Base-by-base conservation (phyloP, 257 asterid species). In the Cinchona pubescens region DNA sequence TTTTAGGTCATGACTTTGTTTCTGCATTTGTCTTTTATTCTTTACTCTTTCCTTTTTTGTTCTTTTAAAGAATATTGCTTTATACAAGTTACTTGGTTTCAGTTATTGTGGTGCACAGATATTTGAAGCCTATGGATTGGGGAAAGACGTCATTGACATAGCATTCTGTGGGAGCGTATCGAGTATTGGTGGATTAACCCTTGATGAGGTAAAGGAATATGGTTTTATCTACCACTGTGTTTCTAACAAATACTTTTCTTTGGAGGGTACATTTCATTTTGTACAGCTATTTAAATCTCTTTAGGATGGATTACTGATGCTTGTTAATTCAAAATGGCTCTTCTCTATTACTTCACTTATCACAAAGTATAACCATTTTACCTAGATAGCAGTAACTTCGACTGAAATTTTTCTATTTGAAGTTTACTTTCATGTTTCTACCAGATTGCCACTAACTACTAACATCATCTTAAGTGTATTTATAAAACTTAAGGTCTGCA, bases 21-120 rank as follows among this genome's bases (percentile, higher is more conserved):
- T 66, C 6, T 49, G n/a, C 29, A 45, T 34, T 49, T 49, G 23
- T 27, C 78, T 74, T 79, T 27, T 34, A 25, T 13, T 75, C 69
- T 72, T 72, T 80, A 13, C 65, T 56, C 73, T 75, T 25, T 61
- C 38, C 61, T 77, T 58, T 59, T 23, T 30, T 63, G 13, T 16
- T 35, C 37, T 27, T 18, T 72, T 38, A 49, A 61, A 59, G 61
- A 69, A 38, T 14, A 58, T 66, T 79, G 76, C 78, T 81, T n/a
- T n/a, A n/a, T 69, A 85, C 85, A 73, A 67, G 48, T 64, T 83
- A 55, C 79, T 73, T 85, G 75, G 71, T 72, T 86, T 75, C 76
- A 95, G 99, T 85, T 95, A 95, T 74, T 91, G 98, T 69, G 99
- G 99, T 67, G 99, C 99, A 73, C 99, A 95, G 79, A 95, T 95